Percentiles rank a stretch among this genome's conserved stretches.
These are phyloP conservation scores for Calonectria montana DNA, from an alignment of 2,329 filamentous ascomycete species.

Conservation along the genomic window DNA sequence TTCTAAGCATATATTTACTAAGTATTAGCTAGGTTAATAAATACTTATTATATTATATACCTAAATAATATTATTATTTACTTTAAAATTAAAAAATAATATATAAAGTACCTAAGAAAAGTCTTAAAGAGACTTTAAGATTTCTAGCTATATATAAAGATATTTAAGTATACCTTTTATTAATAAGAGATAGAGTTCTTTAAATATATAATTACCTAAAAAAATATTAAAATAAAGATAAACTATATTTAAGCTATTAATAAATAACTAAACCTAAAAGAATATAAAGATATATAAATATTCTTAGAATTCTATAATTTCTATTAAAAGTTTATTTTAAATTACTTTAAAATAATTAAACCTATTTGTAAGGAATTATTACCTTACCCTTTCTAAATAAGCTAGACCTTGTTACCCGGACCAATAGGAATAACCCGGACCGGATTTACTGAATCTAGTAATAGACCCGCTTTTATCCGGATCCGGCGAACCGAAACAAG, in stretches of 20 bases:
- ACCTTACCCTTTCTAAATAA: too few relatives aligned
- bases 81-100: conserved; percentile 16
- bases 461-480: too few relatives aligned
- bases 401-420: too few relatives aligned
- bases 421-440: too few relatives aligned
- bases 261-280: not conserved
- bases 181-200: not conserved
- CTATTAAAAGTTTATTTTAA: conserved; percentile 12
- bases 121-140: conserved; percentile 16
- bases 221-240: conserved; percentile 14
- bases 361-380: too few relatives aligned
- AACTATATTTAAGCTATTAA: conserved; percentile 8
- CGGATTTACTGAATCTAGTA: too few relatives aligned
- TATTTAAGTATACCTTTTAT: conserved; percentile 19
- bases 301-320: conserved; percentile 15
- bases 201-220: not conserved
- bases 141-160: conserved; percentile 20
- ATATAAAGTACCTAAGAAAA: conserved; percentile 23
- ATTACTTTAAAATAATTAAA: not conserved
- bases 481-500: too few relatives aligned
- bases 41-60: conserved; percentile 31
- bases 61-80: conserved; percentile 32
- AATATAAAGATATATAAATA: conserved; percentile 10
- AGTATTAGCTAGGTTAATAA: conserved; percentile 22
- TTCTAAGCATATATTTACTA: conserved; percentile 31